Percentiles rank a stretch among this genome's conserved stretches.
These are phyloP conservation scores for Aspergillus uvarum DNA, from an alignment of 2,329 filamentous ascomycete genomes.

Conservation along the genomic window DNA sequence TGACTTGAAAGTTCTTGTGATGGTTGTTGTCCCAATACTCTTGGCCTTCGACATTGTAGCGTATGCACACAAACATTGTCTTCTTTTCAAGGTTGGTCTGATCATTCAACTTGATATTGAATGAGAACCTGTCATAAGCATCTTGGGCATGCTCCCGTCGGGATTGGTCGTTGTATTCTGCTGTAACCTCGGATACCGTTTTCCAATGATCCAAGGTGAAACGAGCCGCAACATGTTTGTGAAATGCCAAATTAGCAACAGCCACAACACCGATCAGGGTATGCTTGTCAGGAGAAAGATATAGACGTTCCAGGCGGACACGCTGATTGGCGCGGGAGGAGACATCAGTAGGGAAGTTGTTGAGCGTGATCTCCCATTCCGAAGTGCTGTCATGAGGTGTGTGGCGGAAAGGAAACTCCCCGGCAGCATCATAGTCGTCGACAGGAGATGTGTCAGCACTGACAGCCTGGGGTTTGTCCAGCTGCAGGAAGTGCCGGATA, in stretches of 20 bases:
- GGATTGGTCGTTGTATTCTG: conserved; percentile 82
- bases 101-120: conserved; percentile 89
- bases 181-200: conserved; percentile 89
- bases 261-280: conserved; percentile 78
- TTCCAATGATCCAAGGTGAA: conserved; percentile 99
- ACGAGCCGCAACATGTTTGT: conserved; percentile 83
- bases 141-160: conserved; percentile 62
- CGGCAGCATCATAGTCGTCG: conserved; percentile 82
- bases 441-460: conserved; percentile 91
- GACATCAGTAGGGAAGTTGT: conserved; percentile 75
- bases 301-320: conserved; percentile 81
- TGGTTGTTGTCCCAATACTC: conserved; percentile 97
- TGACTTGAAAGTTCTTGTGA: conserved; percentile 84
- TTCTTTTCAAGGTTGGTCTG: conserved; percentile 88
- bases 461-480: conserved; percentile 92
- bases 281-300: conserved; percentile 84
- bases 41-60: conserved; percentile 78
- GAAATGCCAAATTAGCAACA: conserved; percentile 84
- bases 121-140: conserved; percentile 84
- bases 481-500: conserved; percentile 90
- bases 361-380: conserved; percentile 83
- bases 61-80: conserved; percentile 87
- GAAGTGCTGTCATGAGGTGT: conserved; percentile 55
- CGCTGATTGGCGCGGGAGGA: conserved; percentile 60
- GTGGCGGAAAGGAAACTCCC: conserved; percentile 79